phyloP scores from a whole-genome alignment of 768 basidiomycete species.

The Amanita molliuscula region DNA sequence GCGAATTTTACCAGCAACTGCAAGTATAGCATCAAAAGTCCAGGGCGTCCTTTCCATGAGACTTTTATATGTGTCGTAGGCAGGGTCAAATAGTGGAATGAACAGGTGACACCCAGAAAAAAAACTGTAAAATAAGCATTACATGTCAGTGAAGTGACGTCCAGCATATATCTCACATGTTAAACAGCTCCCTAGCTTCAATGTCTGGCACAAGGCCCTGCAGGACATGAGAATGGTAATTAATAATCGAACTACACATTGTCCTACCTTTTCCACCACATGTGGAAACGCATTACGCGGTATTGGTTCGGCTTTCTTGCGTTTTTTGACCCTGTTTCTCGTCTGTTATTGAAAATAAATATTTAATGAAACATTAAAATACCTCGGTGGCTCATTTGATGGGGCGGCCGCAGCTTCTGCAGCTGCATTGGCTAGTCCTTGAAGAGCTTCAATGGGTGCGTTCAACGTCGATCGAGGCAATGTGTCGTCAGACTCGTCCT shows the following conservation, averaged over 20 bases:
- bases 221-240: neutral
- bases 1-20: slow-evolving; percentile 86
- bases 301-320: slow-evolving; percentile 75
- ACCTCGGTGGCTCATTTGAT: slow-evolving; percentile 56
- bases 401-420: slow-evolving; percentile 85
- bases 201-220: slow-evolving; percentile 78
- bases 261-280: slow-evolving; percentile 71
- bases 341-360: slow-evolving; percentile 3
- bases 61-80: slow-evolving; percentile 88
- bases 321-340: slow-evolving; percentile 60
- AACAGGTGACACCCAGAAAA: slow-evolving; percentile 95
- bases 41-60: slow-evolving; percentile 90
- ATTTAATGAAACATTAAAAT: slow-evolving; percentile 10
- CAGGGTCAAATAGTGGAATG: slow-evolving; percentile 89
- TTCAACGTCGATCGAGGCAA: slow-evolving; percentile 76
- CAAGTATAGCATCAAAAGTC: slow-evolving; percentile 91
- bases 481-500: slow-evolving; percentile 88
- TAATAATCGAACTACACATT: neutral
- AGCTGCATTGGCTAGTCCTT: slow-evolving; percentile 90
- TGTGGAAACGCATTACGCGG: slow-evolving; percentile 82
- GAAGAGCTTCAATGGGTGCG: slow-evolving; percentile 90
- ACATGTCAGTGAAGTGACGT: slow-evolving; percentile 18
- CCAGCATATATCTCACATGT: slow-evolving; percentile 53
- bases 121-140: slow-evolving; percentile 51
- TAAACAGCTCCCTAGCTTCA: slow-evolving; percentile 86